Evolutionary conservation across 2,329 filamentous ascomycete species (phyloP), one percentile per base, ranked within the genome.

Genomic region (Lachnum nothofagi): DNA sequence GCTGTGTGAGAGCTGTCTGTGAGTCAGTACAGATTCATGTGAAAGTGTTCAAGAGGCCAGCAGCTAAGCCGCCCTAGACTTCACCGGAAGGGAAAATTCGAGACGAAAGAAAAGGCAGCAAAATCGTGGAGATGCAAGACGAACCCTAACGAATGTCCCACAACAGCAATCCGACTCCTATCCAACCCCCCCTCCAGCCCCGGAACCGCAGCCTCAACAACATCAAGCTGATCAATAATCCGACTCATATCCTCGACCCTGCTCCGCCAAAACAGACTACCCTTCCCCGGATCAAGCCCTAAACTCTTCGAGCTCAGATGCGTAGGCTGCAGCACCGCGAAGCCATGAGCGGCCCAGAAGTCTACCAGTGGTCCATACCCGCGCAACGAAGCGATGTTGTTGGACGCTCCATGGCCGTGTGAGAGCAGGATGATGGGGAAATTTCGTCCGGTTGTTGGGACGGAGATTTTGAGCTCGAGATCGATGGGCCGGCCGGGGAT

Each of bases 261-360:
- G 6, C 63, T 63, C 14, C 63, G 56, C 61, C 65, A 67, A 31
- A 49, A 53, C n/a, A 3, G 47, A 20, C 48, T 62, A 65, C 39
- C 65, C 51, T 5, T 34, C 0, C 49, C 20, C 23, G 44, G 9
- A 8, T 44, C 34, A 3, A 68, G 49, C 7, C 48, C 53, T 2
- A 70, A 59, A 2, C 63, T 63, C 33, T 55, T 54, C 19, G 70
- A 72, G 44, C 60, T 65, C 2, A 72, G 57, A 51, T 71, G 70
- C 2, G 70, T 72, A 3, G 70, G 70, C 48, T 73, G 70, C 9
- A 73, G 58, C 4, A 73, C 70, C 0, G 63, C 68, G 55, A 72
- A 72, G 45, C 70, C 70, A 40, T 68, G 69, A 16, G 65, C 60
- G 4, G 70, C 69, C 62, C 65, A 71, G 60, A 72, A 72, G 42